A percentile compares a stretch with the other conserved stretches of the same genome.
Conservation (phyloP, 768 basidiomycete genomes). For the Mycena galericulata region DNA sequence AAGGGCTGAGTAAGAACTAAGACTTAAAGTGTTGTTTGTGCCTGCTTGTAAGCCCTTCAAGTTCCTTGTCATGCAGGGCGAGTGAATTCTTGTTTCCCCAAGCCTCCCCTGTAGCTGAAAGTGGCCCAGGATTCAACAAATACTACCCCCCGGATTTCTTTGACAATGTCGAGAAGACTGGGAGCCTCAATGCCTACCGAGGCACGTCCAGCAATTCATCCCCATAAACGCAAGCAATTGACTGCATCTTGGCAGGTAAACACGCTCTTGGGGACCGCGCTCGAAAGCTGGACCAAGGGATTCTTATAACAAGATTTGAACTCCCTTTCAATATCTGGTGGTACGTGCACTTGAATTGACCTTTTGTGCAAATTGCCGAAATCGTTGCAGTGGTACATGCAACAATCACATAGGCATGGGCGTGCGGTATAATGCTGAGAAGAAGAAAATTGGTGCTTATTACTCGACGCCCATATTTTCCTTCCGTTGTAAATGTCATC, state of each 20-base stretch:
- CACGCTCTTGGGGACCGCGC: slow-evolving; percentile 95
- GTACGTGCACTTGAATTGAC: no score
- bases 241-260: slow-evolving; percentile 68
- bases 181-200: slow-evolving; percentile 70
- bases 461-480: slow-evolving; percentile 95
- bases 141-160: slow-evolving; percentile 81
- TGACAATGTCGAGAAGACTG: slow-evolving; percentile 70
- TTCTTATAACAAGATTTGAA: slow-evolving; percentile 95
- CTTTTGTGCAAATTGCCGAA: neutral
- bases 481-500: slow-evolving; percentile 97
- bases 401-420: slow-evolving; percentile 98
- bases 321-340: slow-evolving; percentile 98
- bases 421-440: slow-evolving; percentile 99
- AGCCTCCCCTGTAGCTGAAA: neutral
- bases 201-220: slow-evolving; percentile 45
- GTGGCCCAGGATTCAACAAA: slow-evolving; percentile 72
- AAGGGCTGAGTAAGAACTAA: no score
- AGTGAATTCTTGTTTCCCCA: neutral
- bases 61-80: slow-evolving; percentile 16
- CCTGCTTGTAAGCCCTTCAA: neutral
- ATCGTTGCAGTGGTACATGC: slow-evolving; percentile 91
- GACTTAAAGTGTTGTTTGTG: slow-evolving; percentile 9
- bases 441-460: slow-evolving; percentile 96
- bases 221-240: slow-evolving; percentile 12
- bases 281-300: slow-evolving; percentile 95